These are phyloP conservation scores for Diaporthe vaccinii DNA, from an alignment of 2,329 filamentous ascomycete species.

Conservation along the genomic window DNA sequence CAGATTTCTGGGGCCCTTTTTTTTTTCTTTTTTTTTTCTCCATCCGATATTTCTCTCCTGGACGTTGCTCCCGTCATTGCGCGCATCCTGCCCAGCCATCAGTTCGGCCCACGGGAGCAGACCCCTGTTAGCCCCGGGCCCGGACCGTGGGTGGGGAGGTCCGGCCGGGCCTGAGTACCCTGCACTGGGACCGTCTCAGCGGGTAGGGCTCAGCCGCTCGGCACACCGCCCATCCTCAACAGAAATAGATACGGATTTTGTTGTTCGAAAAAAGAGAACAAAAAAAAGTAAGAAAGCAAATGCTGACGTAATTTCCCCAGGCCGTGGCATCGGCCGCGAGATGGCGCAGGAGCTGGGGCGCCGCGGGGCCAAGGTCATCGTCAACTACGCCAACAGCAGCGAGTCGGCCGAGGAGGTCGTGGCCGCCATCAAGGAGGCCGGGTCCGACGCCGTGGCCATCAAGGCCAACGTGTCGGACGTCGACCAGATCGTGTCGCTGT, in stretches of 20 bases:
- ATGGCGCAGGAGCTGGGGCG: slow-evolving; percentile 76
- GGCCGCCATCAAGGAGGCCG: slow-evolving; percentile 73
- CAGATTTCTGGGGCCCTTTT: neutral
- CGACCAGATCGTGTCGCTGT: slow-evolving; percentile 72
- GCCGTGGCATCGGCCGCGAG: slow-evolving; percentile 75
- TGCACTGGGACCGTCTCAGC: neutral
- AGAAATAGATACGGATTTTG: neutral
- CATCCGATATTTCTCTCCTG: neutral
- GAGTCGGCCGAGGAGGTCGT: slow-evolving; percentile 76
- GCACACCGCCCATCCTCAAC: neutral
- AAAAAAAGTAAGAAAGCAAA: too few species aligned
- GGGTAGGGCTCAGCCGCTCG: slow-evolving; percentile 16
- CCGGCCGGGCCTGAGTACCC: slow-evolving; percentile 11
- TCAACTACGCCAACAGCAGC: slow-evolving; percentile 77
- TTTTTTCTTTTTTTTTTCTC: neutral
- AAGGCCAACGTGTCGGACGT: slow-evolving; percentile 78
- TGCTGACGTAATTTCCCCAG: slow-evolving; percentile 47
- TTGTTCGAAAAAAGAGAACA: too few species aligned
- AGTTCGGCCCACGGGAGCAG: neutral
- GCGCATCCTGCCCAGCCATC: slow-evolving; percentile 14
- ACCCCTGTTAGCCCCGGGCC: neutral
- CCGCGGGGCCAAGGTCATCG: slow-evolving; percentile 75
- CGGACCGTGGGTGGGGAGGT: slow-evolving; percentile 34
- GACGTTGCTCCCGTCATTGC: neutral
- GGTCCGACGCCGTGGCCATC: slow-evolving; percentile 73